phyloP scores from a whole-genome alignment of 768 basidiomycete genomes.

The Pleurotus platypus region DNA sequence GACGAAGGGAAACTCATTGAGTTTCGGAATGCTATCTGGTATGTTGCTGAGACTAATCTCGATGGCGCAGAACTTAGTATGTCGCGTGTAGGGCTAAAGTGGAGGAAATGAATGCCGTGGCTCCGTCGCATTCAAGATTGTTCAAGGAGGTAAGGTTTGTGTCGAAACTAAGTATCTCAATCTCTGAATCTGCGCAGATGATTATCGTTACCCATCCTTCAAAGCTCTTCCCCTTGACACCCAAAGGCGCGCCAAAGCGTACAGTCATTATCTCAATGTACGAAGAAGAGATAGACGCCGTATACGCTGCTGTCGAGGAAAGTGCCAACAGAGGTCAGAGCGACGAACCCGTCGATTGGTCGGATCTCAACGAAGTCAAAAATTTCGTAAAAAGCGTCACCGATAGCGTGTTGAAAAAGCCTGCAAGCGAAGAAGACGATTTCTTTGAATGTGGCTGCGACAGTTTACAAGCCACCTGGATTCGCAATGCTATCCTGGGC shows the following conservation, averaged over 20 bases:
- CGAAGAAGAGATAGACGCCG: constrained; percentile 33
- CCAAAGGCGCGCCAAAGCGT: constrained; percentile 36
- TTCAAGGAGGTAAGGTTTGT: constrained; percentile 1
- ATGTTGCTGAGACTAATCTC: not conserved
- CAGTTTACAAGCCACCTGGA: constrained; percentile 23
- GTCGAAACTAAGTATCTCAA: not conserved
- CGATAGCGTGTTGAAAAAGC: constrained; percentile 18
- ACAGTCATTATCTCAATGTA: constrained; percentile 30
- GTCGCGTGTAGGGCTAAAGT: constrained; percentile 25
- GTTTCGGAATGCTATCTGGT: constrained; percentile 32
- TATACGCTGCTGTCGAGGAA: constrained; percentile 19
- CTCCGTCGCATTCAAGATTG: constrained; percentile 24
- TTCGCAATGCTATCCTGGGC: constrained; percentile 17
- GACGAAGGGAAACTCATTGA: constrained; percentile 22
- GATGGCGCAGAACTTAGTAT: not conserved
- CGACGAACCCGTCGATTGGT: constrained; percentile 9
- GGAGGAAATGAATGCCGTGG: constrained; percentile 48
- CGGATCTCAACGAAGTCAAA: constrained; percentile 14
- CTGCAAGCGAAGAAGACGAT: constrained; percentile 21
- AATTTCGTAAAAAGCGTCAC: constrained; percentile 26
- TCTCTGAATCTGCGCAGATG: constrained; percentile 1
- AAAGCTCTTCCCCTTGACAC: constrained; percentile 3
- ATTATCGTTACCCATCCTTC: constrained; percentile 37
- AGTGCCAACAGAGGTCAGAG: constrained; percentile 6
- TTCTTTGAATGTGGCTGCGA: constrained; percentile 30